phyloP scores from a whole-genome alignment of 306 rosid genomes.

The Inga oerstediana region DNA sequence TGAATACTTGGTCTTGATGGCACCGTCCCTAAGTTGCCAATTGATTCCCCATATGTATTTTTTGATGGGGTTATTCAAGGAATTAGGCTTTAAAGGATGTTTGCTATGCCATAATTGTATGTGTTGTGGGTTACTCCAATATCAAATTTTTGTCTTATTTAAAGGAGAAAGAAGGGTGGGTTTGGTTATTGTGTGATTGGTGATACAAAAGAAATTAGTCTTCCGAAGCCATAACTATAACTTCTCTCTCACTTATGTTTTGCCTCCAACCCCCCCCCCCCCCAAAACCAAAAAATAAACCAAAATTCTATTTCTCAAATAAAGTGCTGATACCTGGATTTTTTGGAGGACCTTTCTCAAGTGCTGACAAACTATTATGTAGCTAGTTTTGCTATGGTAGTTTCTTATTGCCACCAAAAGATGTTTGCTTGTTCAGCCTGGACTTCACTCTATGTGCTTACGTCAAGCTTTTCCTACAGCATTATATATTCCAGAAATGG shows the following conservation, averaged over 20 bases:
- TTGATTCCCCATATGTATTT: constrained; percentile 53
- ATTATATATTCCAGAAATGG: constrained; percentile 11
- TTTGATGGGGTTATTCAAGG: constrained; percentile 13
- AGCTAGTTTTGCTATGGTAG: constrained; percentile 21
- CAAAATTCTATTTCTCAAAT: background rate
- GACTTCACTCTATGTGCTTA: background rate
- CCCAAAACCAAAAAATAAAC: no score
- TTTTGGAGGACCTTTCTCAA: constrained; percentile 4
- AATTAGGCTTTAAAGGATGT: background rate
- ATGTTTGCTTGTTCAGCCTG: background rate
- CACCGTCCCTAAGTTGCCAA: constrained; percentile 64
- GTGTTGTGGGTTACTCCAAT: background rate
- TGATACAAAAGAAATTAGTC: no score
- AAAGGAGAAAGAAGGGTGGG: background rate
- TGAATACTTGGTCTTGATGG: constrained; percentile 59
- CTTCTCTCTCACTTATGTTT: no score
- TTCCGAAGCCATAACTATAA: no score
- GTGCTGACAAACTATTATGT: constrained; percentile 8
- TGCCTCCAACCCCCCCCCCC: no score
- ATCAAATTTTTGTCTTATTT: background rate
- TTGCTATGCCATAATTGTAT: background rate
- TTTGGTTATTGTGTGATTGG: no score
- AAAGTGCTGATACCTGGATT: background rate
- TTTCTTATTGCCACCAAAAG: constrained; percentile 6
- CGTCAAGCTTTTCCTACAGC: constrained; percentile 22